Percentiles rank a stretch among this genome's conserved stretches.
Conservation (phyloP, 2,329 filamentous ascomycete genomes). For the Ascochyta lentis region DNA sequence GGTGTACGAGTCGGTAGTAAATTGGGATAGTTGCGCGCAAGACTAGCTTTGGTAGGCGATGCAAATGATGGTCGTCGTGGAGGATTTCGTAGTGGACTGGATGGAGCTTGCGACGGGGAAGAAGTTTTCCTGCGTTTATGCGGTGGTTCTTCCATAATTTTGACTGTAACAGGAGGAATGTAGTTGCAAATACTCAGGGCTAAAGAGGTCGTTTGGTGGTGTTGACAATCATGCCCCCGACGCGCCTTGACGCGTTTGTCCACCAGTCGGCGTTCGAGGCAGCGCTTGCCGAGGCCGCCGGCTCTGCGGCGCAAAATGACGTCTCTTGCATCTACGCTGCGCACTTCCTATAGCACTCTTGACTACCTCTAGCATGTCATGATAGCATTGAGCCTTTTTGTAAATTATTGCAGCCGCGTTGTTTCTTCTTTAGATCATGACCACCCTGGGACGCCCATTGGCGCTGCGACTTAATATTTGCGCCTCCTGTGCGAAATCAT, state of each 20-base stretch:
- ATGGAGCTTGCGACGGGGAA: slow-evolving; percentile 31
- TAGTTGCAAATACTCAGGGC: background rate
- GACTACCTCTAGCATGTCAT: slow-evolving; percentile 11
- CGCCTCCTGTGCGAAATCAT: slow-evolving; percentile 32
- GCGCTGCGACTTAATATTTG: slow-evolving; percentile 34
- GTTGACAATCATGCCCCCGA: slow-evolving; percentile 17
- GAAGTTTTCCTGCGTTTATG: slow-evolving; percentile 46
- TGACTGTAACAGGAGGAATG: background rate
- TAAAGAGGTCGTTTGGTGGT: slow-evolving; percentile 8
- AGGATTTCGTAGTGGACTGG: slow-evolving; percentile 40
- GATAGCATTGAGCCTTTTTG: background rate
- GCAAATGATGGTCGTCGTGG: slow-evolving; percentile 47
- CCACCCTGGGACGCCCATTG: slow-evolving; percentile 15
- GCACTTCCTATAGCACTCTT: slow-evolving; percentile 7
- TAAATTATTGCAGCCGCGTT: background rate
- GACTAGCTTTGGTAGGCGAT: slow-evolving; percentile 51
- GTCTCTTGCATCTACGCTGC: slow-evolving; percentile 26
- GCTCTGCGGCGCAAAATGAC: slow-evolving; percentile 41
- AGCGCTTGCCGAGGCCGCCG: slow-evolving; percentile 32
- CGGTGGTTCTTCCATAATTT: slow-evolving; percentile 41
- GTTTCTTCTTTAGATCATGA: background rate
- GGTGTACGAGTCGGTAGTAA: slow-evolving; percentile 31
- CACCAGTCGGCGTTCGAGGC: slow-evolving; percentile 25
- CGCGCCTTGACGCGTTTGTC: slow-evolving; percentile 39
- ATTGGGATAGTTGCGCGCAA: slow-evolving; percentile 48